These are phyloP conservation scores for Elsinoe perseae DNA, from an alignment of 2,329 filamentous ascomycete genomes.

Conservation along the genomic window DNA sequence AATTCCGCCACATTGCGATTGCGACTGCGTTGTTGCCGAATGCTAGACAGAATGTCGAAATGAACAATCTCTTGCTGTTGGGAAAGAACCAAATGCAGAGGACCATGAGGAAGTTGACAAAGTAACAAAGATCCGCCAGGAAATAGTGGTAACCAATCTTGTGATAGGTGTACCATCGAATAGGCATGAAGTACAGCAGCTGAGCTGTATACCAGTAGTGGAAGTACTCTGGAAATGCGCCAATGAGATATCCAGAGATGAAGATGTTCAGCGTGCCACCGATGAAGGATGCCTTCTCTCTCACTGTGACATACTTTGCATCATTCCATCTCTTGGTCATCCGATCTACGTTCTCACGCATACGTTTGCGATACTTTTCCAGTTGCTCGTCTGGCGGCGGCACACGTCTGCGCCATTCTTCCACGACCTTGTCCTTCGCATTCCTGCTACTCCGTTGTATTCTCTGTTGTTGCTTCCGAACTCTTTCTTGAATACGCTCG, in stretches of 20 bases:
- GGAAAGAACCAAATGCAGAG: conserved; percentile 88
- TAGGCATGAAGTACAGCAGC: conserved; percentile 84
- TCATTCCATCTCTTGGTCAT: conserved; percentile 81
- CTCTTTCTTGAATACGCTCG: conserved; percentile 84
- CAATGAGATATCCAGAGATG: conserved; percentile 88
- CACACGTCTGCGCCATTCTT: conserved; percentile 81
- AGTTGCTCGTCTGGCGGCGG: conserved; percentile 87
- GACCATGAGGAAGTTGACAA: conserved; percentile 81
- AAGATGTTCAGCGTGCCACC: conserved; percentile 96
- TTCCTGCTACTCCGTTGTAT: conserved; percentile 66
- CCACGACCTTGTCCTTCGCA: conserved; percentile 83
- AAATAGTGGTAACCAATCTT: conserved; percentile 94
- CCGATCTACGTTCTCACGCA: conserved; percentile 83
- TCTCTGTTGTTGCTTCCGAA: conserved; percentile 73
- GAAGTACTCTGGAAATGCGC: conserved; percentile 75
- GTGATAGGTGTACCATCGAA: conserved; percentile 86
- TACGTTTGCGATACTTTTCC: conserved; percentile 78
- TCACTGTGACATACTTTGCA: conserved; percentile 74
- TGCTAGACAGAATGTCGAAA: conserved; percentile 82
- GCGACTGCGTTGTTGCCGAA: conserved; percentile 96
- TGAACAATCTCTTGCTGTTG: conserved; percentile 80
- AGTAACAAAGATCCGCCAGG: conserved; percentile 94
- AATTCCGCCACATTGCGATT: conserved; percentile 99
- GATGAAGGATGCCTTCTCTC: conserved; percentile 95
- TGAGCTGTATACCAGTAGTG: conserved; percentile 69